Base-by-base conservation (phyloP, 768 basidiomycete genomes). In the Xerocomellus amylosporus region DNA sequence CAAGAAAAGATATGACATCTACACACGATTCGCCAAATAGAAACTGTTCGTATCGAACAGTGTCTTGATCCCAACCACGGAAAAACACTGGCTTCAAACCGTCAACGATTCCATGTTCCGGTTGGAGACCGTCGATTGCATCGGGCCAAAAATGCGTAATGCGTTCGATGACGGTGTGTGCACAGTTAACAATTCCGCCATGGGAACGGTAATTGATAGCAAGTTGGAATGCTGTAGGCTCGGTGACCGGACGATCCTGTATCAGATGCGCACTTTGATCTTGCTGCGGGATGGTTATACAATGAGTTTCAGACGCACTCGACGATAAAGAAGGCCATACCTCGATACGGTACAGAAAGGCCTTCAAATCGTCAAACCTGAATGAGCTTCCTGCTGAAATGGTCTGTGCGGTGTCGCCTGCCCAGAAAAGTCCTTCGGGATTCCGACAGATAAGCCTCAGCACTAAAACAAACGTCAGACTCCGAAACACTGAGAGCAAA, bases 351-450 rank as follows among this genome's bases (percentile, higher is more conserved):
- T 78, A 81, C 28, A 87, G 58, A 58, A 86, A 87, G 1, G 88
- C 80, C 63, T 84, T 88, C 47, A 90, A 64, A 41, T 88, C 86
- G 50, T 85, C 73, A 63, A 90, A 90, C 10, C 83, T 73, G 59
- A 90, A 90, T 0, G 85, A 78, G 56, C 85, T 87, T 3, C 88
- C 88, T 1, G 80, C 78, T 0, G 86, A 83, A 37, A 90, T 90
- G 0, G 88, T 86, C 58, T 90, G 88, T 0, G 88, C 87, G 0
- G 88, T 89, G 62, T 90, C 88, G 0, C 89, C 88, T 2, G 87
- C 88, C 85, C 86, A 89, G 57, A 90, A 86, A 19, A 88, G 68
- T 0, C 88, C 87, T 47, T 86, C 72, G 0, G 80, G 77, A 60
- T 88, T 88, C 12, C 68, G 67, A 56, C 85, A 88, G n/a, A 90